Conservation (phyloP, 1,284 basidiomycete genomes). For the Ceratobasidium sp. region DNA sequence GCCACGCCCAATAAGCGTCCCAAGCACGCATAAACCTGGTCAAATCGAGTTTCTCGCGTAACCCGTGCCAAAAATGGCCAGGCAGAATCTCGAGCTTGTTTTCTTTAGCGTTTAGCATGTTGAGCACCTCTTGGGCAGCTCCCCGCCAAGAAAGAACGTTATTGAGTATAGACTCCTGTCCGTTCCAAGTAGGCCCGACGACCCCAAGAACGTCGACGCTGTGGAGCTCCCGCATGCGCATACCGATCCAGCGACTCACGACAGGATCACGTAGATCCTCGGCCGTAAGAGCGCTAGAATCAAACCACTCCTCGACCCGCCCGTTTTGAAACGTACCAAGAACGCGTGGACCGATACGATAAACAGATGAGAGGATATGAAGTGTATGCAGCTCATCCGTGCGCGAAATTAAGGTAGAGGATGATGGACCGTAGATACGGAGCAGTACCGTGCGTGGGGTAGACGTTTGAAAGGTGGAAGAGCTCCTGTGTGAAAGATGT, state of each 20-base stretch:
- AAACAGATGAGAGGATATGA: constrained; percentile 85
- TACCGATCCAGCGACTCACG: constrained; percentile 84
- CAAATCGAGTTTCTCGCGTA: constrained; percentile 64
- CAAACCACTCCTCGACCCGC: constrained; percentile 92
- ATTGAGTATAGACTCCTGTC: constrained; percentile 63
- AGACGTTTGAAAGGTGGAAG: constrained; percentile 45
- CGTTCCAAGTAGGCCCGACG: constrained; percentile 61
- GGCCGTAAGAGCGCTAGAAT: constrained; percentile 80
- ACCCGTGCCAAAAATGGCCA: constrained; percentile 52
- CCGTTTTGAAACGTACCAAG: constrained; percentile 95
- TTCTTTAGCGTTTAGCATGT: constrained; percentile 40
- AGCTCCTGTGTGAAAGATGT: constrained; percentile 56
- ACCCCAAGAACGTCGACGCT: constrained; percentile 83
- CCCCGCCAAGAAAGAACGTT: constrained; percentile 73
- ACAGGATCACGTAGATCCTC: constrained; percentile 77
- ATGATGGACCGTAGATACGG: constrained; percentile 89
- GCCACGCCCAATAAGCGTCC: constrained; percentile 73
- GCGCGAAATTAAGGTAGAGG: constrained; percentile 85
- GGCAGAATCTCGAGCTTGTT: constrained; percentile 20
- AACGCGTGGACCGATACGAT: constrained; percentile 88
- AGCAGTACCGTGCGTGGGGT: constrained; percentile 76
- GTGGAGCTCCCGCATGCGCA: constrained; percentile 93
- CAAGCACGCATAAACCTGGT: constrained; percentile 71
- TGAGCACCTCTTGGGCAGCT: constrained; percentile 66
- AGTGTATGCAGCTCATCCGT: constrained; percentile 85